These are phyloP conservation scores for Saturnispora bothae DNA, from an alignment of 805 yeast genomes.

Conservation along the genomic window DNA sequence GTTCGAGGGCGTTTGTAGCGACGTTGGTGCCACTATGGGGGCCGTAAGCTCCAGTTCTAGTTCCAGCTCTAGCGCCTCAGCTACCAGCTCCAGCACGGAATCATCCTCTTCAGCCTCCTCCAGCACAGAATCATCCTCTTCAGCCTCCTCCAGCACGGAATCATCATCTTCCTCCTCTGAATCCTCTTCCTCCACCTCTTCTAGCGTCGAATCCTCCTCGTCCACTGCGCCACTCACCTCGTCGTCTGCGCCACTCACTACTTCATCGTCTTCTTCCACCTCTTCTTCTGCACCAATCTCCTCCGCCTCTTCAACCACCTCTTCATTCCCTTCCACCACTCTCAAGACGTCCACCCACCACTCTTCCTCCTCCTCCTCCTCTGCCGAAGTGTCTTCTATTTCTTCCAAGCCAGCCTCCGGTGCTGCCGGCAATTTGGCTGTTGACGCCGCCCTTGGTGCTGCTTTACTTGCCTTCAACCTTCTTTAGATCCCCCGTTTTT, in stretches of 20 bases:
- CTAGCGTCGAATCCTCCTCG: conserved; percentile 15
- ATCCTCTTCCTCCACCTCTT: conserved; percentile 9
- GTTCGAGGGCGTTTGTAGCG: conserved; percentile 44
- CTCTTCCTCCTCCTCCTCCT: conserved; percentile 12
- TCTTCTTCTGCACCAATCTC: conserved; percentile 17
- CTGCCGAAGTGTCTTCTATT: conserved; percentile 19
- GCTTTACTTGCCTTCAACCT: not conserved
- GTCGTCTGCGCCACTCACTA: conserved; percentile 15
- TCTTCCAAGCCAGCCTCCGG: conserved; percentile 12
- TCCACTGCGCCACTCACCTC: conserved; percentile 10
- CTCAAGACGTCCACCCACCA: conserved; percentile 2
- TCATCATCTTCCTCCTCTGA: conserved; percentile 22
- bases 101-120: conserved; percentile 21
- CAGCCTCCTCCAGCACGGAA: conserved; percentile 26
- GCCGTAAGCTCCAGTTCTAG: conserved; percentile 14
- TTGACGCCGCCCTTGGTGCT: not conserved
- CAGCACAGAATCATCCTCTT: conserved; percentile 23
- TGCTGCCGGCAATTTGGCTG: not conserved
- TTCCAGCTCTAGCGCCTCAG: conserved; percentile 24
- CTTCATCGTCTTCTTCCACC: conserved; percentile 18
- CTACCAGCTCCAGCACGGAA: conserved; percentile 21
- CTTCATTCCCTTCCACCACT: conserved; percentile 7
- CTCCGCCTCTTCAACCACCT: conserved; percentile 18
- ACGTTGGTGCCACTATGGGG: conserved; percentile 30
- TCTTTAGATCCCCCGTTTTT: not conserved